Base-by-base conservation (phyloP, 192 early-diverging fungal species). In the Diversispora epigaea region DNA sequence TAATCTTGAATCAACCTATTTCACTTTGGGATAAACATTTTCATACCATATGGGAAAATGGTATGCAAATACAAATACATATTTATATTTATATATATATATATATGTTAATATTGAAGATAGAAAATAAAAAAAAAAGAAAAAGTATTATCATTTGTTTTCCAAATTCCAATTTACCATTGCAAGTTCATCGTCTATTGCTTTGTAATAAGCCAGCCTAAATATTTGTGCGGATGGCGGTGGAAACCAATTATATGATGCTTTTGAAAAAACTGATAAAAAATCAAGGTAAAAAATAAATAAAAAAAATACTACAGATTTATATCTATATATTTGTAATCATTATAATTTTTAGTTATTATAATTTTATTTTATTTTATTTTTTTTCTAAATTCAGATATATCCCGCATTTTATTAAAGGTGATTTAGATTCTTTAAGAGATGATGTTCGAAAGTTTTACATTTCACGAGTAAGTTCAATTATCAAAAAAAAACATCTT, bases 211-310 rank as follows among this genome's bases (percentile, higher is more conserved):
- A 70, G 68, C 68, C 0, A 8, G n/a, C 17, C 47, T 73, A 47
- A 73, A 39, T 22, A 73, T 96, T 50, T 94, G 94, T 77, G 91
- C 94, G 0, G 96, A 98, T 68, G 96, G 96, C 17, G 96, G 94
- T 10, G 91, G 91, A 39, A 98, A 98, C 78, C 86, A 91, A 25
- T 80, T 98, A 32, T 95, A 90, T 65, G 88, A 93, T 61, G 64
- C 86, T 3, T 85, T 94, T 66, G 56, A 79, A n/a, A 76, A 77
- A 4, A 79, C 76, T 41, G 80, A 77, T 40, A 83, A 83, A 19
- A 79, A 84, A 50, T 47, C 19, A 61, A 72, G 72, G 88, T 87
- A 40, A 21, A 19, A 56, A 41, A 14, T 19, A 32, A n/a, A n/a
- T n/a, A n/a, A n/a, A n/a, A n/a, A n/a, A n/a, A n/a, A n/a, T n/a